phyloP scores from a whole-genome alignment of 2,329 filamentous ascomycete species.

The Verticillium dahliae region DNA sequence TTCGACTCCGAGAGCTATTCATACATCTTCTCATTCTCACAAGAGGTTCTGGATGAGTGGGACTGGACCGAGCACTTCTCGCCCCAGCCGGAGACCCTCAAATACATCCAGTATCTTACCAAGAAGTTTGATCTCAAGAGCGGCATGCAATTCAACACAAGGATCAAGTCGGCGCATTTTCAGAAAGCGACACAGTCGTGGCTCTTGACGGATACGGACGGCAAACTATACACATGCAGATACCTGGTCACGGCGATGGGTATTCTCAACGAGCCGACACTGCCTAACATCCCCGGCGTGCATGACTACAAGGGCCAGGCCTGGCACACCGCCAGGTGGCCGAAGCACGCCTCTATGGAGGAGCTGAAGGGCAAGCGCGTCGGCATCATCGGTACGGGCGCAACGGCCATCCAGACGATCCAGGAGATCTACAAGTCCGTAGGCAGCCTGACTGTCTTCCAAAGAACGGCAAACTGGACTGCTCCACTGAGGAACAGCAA shows the following conservation, averaged over 20 bases:
- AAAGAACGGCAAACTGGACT: slow-evolving; percentile 20
- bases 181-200: slow-evolving; percentile 17
- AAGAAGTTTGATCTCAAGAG: slow-evolving; percentile 28
- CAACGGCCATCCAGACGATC: slow-evolving; percentile 25
- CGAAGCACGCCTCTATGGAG: slow-evolving; percentile 3
- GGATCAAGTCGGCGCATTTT: slow-evolving; percentile 20
- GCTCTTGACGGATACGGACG: slow-evolving; percentile 18
- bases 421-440: slow-evolving; percentile 15
- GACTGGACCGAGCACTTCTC: slow-evolving; percentile 28
- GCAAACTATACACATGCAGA: slow-evolving; percentile 14
- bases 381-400: slow-evolving; percentile 23
- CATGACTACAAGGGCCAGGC: slow-evolving; percentile 10
- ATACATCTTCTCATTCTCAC: slow-evolving; percentile 34
- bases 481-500: slow-evolving; percentile 17
- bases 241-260: slow-evolving; percentile 17
- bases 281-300: slow-evolving; percentile 22
- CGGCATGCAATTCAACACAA: slow-evolving; percentile 23
- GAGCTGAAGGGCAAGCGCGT: slow-evolving; percentile 15
- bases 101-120: slow-evolving; percentile 20
- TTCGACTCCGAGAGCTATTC: slow-evolving; percentile 39
- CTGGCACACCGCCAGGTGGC: slow-evolving; percentile 14
- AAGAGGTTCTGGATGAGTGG: slow-evolving; percentile 34
- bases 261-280: slow-evolving; percentile 22
- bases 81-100: slow-evolving; percentile 25
- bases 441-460: slow-evolving; percentile 24